Evolutionary conservation across 257 asterid genomes (phyloP), one percentile per base, ranked within the genome.

Genomic region (Solanum bulbocastanum): DNA sequence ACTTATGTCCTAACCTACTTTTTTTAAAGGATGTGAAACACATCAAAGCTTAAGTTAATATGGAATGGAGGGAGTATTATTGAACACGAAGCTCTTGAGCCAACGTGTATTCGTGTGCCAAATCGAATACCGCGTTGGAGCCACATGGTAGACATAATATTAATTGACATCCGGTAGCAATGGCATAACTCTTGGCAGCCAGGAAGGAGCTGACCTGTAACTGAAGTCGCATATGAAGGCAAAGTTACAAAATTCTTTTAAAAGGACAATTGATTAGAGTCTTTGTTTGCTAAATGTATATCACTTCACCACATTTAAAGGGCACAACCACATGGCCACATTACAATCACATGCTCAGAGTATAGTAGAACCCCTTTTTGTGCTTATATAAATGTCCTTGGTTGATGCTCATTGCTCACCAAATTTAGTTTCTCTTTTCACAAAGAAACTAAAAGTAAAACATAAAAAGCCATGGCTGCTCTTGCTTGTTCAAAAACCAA

Each of bases 401-500:
- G 23, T 13, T 56, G 46, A n/a, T n/a, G 49, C 13, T 84, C 75
- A 83, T 83, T 58, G n/a, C 76, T 84, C 75, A 32, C 52, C 25
- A 66, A 84, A 35, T 7, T 60, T 44, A 42, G 3, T 44, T 6
- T 58, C 87, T 66, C 5, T 42, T 11, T 11, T 39, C 15, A 13
- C 60, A 36, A 36, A 40, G 39, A 16, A 62, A 37, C 40, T 15
- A 58, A 39, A 84, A 56, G 65, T 56, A 18, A 52, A 25, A 39
- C 30, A 44, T 18, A 69, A 25, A 66, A 30, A 65, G 25, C 36
- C 14, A 85, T 66, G 78, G 39, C 52, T 39, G 16, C 75, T 58
- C 56, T 84, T 6, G 37, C 76, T 87, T 87, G 87, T 78, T 88
- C 87, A 74, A 91, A 90, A 71, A 33, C 83, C 37, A 88, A 69